A percentile compares a stretch with the other conserved stretches of the same genome.
phyloP scores from a whole-genome alignment of 148 eudicot genomes.

The Rhododendron kiyosumense region DNA sequence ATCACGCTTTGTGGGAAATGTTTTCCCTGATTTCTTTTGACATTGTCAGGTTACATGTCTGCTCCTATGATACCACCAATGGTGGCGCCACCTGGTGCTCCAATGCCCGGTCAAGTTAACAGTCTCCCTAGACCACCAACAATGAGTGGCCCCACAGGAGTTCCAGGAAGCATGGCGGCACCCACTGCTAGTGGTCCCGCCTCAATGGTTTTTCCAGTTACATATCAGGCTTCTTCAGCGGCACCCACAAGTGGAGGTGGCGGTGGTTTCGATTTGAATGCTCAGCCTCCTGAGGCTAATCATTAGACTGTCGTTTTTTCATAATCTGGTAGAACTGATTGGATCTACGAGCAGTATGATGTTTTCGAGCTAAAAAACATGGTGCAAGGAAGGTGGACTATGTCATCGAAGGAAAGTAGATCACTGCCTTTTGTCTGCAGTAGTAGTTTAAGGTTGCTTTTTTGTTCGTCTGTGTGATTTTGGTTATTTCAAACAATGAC shows the following conservation, averaged over 20 bases:
- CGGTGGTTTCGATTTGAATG: slow-evolving; percentile 14
- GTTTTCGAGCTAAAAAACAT: neutral
- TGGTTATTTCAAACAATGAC: neutral
- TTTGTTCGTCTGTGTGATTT: neutral
- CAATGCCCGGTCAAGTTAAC: slow-evolving; percentile 35
- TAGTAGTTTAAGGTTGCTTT: neutral
- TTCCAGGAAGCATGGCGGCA: slow-evolving; percentile 19
- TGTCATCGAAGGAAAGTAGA: neutral
- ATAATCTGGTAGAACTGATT: neutral
- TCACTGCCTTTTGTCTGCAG: neutral
- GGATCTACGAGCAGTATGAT: neutral
- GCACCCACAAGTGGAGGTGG: slow-evolving; percentile 15
- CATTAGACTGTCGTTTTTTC: neutral
- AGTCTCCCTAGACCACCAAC: slow-evolving; percentile 44
- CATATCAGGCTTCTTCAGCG: slow-evolving; percentile 20
- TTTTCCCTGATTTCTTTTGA: neutral
- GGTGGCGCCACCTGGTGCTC: slow-evolving; percentile 49
- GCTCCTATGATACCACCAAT: slow-evolving; percentile 41
- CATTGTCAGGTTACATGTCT: slow-evolving; percentile 33
- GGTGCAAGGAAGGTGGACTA: neutral
- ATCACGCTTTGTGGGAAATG: neutral
- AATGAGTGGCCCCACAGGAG: slow-evolving; percentile 26
- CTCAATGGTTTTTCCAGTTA: slow-evolving; percentile 13
- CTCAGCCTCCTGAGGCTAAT: slow-evolving; percentile 17
- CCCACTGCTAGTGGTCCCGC: slow-evolving; percentile 13